Evolutionary conservation across 2,329 filamentous ascomycete species (phyloP).

Genomic region (Neocucurbitaria cava): DNA sequence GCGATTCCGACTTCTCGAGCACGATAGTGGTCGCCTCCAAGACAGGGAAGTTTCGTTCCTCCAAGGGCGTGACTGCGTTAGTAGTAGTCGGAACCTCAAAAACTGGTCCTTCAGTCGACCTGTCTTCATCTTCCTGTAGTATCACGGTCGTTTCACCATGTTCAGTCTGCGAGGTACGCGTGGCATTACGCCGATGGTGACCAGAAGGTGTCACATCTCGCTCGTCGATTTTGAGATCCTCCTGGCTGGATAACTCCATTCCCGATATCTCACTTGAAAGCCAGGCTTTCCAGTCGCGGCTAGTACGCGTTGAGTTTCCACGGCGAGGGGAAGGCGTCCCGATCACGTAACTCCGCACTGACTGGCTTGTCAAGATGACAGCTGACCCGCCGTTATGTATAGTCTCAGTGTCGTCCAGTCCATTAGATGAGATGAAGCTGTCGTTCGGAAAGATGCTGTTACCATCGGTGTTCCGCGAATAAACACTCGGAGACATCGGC

Average conservation of each 20-base stretch:
- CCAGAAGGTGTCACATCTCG: constrained; percentile 20
- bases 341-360: constrained; percentile 53
- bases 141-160: constrained; percentile 34
- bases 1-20: constrained; percentile 1
- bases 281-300: constrained; percentile 57
- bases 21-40: background rate
- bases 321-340: constrained; percentile 39
- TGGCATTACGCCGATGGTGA: constrained; percentile 26
- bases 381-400: constrained; percentile 42
- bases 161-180: constrained; percentile 29
- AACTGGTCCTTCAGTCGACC: constrained; percentile 5
- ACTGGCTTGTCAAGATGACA: constrained; percentile 53
- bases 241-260: constrained; percentile 37
- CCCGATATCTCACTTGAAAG: constrained; percentile 53
- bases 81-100: background rate
- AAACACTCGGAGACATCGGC: constrained; percentile 56
- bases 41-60: too few relatives aligned
- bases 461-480: constrained; percentile 53
- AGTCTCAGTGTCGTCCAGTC: constrained; percentile 6
- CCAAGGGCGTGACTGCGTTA: background rate
- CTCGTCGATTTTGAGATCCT: constrained; percentile 37
- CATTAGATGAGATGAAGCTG: constrained; percentile 39
- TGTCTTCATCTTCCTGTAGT: constrained; percentile 15
- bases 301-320: constrained; percentile 37
- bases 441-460: constrained; percentile 45